Conservation (phyloP, 1,284 basidiomycete species). For the Trichosporon sp. region DNA sequence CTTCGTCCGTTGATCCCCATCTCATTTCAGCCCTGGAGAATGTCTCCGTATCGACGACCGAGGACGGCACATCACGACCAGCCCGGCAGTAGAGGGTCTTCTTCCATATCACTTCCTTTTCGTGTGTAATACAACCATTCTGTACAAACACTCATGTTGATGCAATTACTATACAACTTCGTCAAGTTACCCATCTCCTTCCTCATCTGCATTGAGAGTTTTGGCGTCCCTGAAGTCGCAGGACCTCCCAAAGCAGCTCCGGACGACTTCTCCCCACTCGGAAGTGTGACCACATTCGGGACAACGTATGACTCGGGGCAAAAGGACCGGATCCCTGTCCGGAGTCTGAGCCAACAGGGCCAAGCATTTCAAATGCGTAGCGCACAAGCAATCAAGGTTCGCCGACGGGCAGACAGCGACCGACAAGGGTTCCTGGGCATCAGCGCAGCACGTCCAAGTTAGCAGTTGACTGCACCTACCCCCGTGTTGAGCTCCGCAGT, state of each 20-base stretch:
- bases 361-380: conserved; percentile 67
- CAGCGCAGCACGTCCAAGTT: conserved; percentile 3
- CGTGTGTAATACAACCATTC: background rate
- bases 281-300: conserved; percentile 53
- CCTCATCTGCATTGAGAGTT: too few species aligned
- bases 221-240: background rate
- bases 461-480: conserved; percentile 50
- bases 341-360: conserved; percentile 36
- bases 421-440: conserved; percentile 55
- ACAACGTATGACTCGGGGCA: background rate
- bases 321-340: background rate
- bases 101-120: background rate
- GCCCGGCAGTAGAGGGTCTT: background rate
- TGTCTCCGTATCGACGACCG: background rate
- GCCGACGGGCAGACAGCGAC: conserved; percentile 55
- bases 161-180: background rate
- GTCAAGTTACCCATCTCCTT: background rate
- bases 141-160: background rate
- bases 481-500: conserved; percentile 49
- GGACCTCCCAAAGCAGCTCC: conserved; percentile 55
- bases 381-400: conserved; percentile 26
- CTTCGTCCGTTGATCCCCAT: background rate
- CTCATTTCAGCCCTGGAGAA: background rate
- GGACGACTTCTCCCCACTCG: conserved; percentile 70
- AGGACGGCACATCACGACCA: background rate